Evolutionary conservation across 2,329 filamentous ascomycete species (phyloP), one percentile per base, ranked within the genome.

Genomic region (Gliomastix tumulicola): DNA sequence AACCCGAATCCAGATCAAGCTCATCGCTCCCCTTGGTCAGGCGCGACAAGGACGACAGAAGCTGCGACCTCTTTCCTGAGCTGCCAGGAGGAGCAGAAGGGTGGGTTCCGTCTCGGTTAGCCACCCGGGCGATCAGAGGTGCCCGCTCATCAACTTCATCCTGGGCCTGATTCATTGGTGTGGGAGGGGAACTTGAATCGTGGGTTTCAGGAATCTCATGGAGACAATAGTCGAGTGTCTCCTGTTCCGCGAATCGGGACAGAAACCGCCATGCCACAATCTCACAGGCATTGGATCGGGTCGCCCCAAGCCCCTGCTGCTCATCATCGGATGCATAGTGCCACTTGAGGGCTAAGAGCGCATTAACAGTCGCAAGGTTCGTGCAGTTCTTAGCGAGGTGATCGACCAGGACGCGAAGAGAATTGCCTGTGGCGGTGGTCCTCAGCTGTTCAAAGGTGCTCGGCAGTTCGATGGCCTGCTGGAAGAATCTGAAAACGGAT

Each of bases 191-290:
- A n/a, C n/a, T n/a, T n/a, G n/a, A n/a, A n/a, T 50, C 39, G 7
- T 45, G 45, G 12, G 41, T 43, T 5, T 52, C 43, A 16, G 82
- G 79, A 32, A 88, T 74, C 53, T 89, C 84, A 46, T 81, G 81
- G 22, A 88, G 71, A 38, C 86, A 82, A 49, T 71, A 85, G 37
- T 87, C 78, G 19, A 89, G 80, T 7, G 79, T 79, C 49, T 89
- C 84, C 18, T 77, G 67, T 51, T 88, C 82, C 3, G 80, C 82
- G 22, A 88, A 64, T 38, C 76, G 78, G 13, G 77, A 78, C 27
- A 89, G 65, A 47, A 88, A 87, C 28, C 84, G 75, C 81, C 84
- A 88, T 25, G 85, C 85, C 12, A 88, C 82, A 42, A 88, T 83
- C 62, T 90, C 84, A 50, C 84, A 88, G 21, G 82, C 84, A 50